Percentiles rank a stretch among this genome's conserved stretches.
Conservation (phyloP, 2,329 filamentous ascomycete genomes). For the Beauveria medogensis region DNA sequence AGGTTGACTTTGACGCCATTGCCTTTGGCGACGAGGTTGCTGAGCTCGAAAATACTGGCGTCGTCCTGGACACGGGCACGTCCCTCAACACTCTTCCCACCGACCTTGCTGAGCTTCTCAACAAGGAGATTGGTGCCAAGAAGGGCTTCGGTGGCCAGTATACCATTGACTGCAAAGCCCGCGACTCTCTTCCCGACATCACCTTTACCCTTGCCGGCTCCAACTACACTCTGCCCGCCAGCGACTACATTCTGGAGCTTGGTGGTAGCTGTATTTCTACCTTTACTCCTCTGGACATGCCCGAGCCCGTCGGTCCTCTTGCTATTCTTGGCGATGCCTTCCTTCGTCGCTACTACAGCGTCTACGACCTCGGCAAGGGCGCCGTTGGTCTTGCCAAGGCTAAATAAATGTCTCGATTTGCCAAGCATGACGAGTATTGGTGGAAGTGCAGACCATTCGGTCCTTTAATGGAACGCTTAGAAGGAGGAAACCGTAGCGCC, state of each 20-base stretch:
- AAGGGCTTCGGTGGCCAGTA: constrained; percentile 98
- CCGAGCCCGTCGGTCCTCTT: constrained; percentile 79
- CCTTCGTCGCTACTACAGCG: constrained; percentile 83
- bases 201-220: constrained; percentile 84
- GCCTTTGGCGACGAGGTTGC: constrained; percentile 78
- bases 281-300: constrained; percentile 95
- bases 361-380: constrained; percentile 88
- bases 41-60: constrained; percentile 88
- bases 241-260: constrained; percentile 94
- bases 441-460: background rate
- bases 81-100: constrained; percentile 92
- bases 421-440: background rate
- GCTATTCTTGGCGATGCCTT: constrained; percentile 89
- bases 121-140: constrained; percentile 96
- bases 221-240: constrained; percentile 82
- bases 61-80: constrained; percentile 96
- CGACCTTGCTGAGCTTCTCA: constrained; percentile 88
- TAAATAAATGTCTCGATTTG: constrained; percentile 38
- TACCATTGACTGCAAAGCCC: constrained; percentile 74
- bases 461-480: background rate
- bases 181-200: constrained; percentile 77
- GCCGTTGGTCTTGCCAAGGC: constrained; percentile 84
- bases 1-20: constrained; percentile 92
- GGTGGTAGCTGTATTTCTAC: constrained; percentile 94
- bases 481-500: background rate